Percentiles rank a stretch among this genome's conserved stretches.
phyloP scores from a whole-genome alignment of 768 basidiomycete species.

The Leccinellum rugosiceps region DNA sequence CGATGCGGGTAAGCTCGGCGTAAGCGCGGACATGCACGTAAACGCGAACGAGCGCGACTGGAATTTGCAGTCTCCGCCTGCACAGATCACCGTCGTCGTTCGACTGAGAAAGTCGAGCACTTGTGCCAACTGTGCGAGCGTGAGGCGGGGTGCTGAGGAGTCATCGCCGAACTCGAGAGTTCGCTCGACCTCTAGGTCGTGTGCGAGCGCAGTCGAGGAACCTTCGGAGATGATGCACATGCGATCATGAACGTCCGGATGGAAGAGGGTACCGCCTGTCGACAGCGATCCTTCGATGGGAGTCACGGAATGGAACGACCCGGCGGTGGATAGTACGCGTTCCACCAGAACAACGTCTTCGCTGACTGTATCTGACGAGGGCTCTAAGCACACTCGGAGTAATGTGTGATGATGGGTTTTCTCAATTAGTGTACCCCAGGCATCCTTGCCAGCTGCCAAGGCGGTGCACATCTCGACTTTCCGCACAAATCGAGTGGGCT shows the following conservation, averaged over 20 bases:
- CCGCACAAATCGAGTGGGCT: background rate
- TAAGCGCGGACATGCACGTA: slow-evolving; percentile 6
- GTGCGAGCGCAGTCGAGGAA: background rate
- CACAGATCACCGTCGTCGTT: slow-evolving; percentile 2
- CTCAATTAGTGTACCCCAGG: background rate
- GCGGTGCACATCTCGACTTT: background rate
- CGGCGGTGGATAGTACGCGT: slow-evolving; percentile 11
- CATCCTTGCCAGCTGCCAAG: background rate
- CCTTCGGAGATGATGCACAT: background rate
- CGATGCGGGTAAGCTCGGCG: slow-evolving; percentile 5
- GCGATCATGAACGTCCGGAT: slow-evolving; percentile 12
- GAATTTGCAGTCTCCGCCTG: slow-evolving; percentile 9
- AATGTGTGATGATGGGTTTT: background rate
- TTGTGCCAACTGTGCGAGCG: slow-evolving; percentile 2
- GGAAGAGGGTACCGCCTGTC: background rate
- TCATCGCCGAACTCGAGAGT: background rate
- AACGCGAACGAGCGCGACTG: slow-evolving; percentile 16
- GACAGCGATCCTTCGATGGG: background rate
- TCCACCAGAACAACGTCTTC: slow-evolving; percentile 10
- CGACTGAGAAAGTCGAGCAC: slow-evolving; percentile 9
- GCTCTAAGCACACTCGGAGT: background rate
- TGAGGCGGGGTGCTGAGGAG: background rate
- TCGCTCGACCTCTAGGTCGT: background rate
- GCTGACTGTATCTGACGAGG: background rate
- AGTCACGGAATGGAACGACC: slow-evolving; percentile 1